Percentiles rank a stretch among this genome's conserved stretches.
These are phyloP conservation scores for Lactarius tabidus DNA, from an alignment of 768 basidiomycete genomes.

Conservation along the genomic window DNA sequence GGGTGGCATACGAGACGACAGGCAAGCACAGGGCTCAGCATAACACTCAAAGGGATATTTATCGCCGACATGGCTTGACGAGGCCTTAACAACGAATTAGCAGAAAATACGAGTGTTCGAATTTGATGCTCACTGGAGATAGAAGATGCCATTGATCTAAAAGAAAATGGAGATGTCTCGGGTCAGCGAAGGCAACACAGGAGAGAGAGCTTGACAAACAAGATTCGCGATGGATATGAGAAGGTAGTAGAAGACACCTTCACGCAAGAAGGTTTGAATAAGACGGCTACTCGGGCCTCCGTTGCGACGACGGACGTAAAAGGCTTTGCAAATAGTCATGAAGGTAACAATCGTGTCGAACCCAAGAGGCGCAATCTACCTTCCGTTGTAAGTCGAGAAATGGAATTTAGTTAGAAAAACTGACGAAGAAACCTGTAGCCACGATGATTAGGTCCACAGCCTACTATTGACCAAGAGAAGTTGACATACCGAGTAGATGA, in stretches of 20 bases:
- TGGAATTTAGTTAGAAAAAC: constrained; percentile 13
- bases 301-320: constrained; percentile 68
- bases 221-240: constrained; percentile 84
- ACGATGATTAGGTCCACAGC: not conserved
- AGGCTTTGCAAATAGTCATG: constrained; percentile 78
- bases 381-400: constrained; percentile 13
- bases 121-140: constrained; percentile 61
- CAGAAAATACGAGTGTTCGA: constrained; percentile 16
- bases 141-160: constrained; percentile 77
- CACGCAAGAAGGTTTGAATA: constrained; percentile 80
- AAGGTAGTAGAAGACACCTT: constrained; percentile 84
- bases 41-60: constrained; percentile 80
- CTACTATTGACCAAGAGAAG: not conserved
- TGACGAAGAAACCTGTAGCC: constrained; percentile 40
- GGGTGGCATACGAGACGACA: constrained; percentile 58
- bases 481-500: constrained; percentile 62
- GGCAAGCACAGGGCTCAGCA: constrained; percentile 76
- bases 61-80: constrained; percentile 80
- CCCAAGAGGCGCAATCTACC: constrained; percentile 71
- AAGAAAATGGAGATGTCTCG: constrained; percentile 8
- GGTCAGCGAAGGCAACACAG: not conserved
- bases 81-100: constrained; percentile 44
- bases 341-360: constrained; percentile 78
- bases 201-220: constrained; percentile 32
- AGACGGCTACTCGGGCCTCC: constrained; percentile 74